Base-by-base conservation (phyloP, 2,329 filamentous ascomycete species). In the Podosphaera fusca region DNA sequence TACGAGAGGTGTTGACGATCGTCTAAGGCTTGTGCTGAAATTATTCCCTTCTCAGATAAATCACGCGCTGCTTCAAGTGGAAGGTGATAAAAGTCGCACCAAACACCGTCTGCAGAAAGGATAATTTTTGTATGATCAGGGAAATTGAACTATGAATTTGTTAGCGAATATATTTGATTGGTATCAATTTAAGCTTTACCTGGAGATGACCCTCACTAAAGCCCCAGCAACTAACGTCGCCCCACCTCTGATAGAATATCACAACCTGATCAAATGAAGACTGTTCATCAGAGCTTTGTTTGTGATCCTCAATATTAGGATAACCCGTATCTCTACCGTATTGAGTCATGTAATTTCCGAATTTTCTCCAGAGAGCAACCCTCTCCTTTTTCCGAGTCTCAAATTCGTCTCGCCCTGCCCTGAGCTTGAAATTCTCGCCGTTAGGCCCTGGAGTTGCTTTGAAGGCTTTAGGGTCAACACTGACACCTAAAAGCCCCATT, bases 111-210 rank as follows among this genome's bases (percentile, higher is more conserved):
- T 0, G 82, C 72, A 58, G 87, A 85, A 33, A 92, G 71, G 10
- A 90, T 82, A 57, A 92, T 78, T 70, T 92, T 92, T 59, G 86
- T 90, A 68, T 92, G 86, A 63, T 92, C 86, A 2, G 86, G 85
- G 68, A 92, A 92, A 70, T 92, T 90, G 70, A 90, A 85, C 78
- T 87, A 61, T 33, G 30, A 58, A 35, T 36, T 29, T 36, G 49
- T 67, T 58, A 65, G 56, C 45, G 58, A 54, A 46, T 12, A 36
- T 21, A 56, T 46, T 45, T 52, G 34, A 54, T 8, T 5, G 35
- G 33, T 36, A 21, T 49, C 35, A 29, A 53, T 3, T 33, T 5
- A 14, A 21, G 59, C 62, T 70, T 62, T 72, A 82, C 80, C 73
- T 85, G 85, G 62, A 89, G 75, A 64, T 86, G 84, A 2, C 86